Conservation (phyloP, 148 eudicot genomes). For the Gaultheria prostrata region DNA sequence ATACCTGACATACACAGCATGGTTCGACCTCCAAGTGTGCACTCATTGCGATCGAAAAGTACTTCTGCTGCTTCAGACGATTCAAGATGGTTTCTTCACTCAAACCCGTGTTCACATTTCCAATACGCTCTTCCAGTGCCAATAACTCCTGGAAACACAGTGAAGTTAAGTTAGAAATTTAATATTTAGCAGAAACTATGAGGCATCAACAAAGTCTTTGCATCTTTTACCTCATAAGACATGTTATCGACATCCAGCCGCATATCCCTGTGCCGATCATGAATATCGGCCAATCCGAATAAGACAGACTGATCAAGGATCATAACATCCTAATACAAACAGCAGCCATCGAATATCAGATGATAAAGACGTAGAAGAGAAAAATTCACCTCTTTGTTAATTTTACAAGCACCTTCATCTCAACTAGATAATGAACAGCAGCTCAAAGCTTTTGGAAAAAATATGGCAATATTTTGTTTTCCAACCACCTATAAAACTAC, state of each 20-base stretch:
- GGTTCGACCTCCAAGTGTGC: constrained; percentile 60
- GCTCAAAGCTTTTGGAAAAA: neutral
- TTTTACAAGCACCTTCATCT: neutral
- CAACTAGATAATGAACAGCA: neutral
- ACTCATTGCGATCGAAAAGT: constrained; percentile 33
- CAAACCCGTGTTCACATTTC: constrained; percentile 77
- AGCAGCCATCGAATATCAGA: constrained; percentile 8
- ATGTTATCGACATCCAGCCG: constrained; percentile 96
- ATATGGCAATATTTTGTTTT: neutral
- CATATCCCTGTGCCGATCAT: constrained; percentile 95
- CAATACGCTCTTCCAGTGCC: constrained; percentile 92
- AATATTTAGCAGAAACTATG: neutral
- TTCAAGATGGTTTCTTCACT: constrained; percentile 57
- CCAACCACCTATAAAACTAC: neutral
- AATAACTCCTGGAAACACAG: constrained; percentile 57
- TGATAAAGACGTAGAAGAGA: neutral
- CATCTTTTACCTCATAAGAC: constrained; percentile 79
- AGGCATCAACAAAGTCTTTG: neutral
- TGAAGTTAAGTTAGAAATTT: neutral
- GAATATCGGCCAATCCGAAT: constrained; percentile 70
- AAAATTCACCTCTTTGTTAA: neutral
- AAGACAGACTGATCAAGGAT: constrained; percentile 77
- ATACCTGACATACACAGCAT: constrained; percentile 91
- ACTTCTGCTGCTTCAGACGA: constrained; percentile 56
- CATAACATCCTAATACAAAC: constrained; percentile 70